phyloP scores from a whole-genome alignment of 2,329 filamentous ascomycete genomes.

The Trichoderma semiorbis region DNA sequence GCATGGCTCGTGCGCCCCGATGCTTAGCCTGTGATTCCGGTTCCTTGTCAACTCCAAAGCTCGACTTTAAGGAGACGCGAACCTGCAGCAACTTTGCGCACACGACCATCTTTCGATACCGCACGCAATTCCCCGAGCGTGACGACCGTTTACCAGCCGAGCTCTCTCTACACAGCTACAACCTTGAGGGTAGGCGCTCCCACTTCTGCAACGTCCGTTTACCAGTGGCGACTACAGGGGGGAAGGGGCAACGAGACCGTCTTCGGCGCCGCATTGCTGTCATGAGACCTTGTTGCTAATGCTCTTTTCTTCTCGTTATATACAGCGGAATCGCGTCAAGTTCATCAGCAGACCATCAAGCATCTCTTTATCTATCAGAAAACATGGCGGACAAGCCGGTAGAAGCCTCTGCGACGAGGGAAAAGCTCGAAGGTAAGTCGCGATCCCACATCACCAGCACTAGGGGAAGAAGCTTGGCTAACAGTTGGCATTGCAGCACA shows the following conservation, averaged over 20 bases:
- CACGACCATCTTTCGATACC: not conserved
- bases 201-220: not conserved
- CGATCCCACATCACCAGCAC: not conserved
- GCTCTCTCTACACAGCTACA: not conserved
- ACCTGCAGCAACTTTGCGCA: not conserved
- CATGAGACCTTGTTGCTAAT: not conserved
- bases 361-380: not conserved
- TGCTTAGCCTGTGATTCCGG: not conserved
- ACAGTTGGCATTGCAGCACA: conserved; percentile 59
- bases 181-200: not conserved
- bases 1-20: not conserved
- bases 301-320: not conserved
- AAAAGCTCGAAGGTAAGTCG: conserved; percentile 71
- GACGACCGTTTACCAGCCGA: not conserved
- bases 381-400: conserved; percentile 40
- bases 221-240: not conserved
- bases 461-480: conserved; percentile 8
- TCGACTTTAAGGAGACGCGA: not conserved
- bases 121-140: not conserved
- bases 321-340: not conserved
- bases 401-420: conserved; percentile 52
- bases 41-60: not conserved
- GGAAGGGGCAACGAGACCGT: not conserved
- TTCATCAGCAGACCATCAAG: not conserved
- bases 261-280: not conserved